Evolutionary conservation across 2,329 filamentous ascomycete genomes (phyloP).

Genomic region (Xylariomycetidae sp.): DNA sequence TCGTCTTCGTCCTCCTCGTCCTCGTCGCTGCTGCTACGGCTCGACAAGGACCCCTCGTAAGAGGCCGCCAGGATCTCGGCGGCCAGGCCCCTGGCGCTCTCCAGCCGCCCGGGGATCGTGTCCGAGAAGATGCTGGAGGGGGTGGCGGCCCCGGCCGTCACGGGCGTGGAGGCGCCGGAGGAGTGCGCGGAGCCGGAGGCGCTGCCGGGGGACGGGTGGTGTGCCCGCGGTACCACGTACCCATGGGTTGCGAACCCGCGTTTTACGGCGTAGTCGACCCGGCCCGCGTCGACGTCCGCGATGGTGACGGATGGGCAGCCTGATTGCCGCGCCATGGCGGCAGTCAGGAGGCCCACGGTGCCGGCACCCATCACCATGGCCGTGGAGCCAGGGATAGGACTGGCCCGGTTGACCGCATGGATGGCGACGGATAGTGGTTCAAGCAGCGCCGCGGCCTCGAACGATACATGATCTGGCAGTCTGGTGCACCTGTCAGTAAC

Average conservation of each 20-base stretch:
- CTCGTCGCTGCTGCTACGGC: neutral
- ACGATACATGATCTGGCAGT: conserved; percentile 53
- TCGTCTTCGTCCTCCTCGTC: conserved; percentile 25
- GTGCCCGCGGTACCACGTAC: conserved; percentile 42
- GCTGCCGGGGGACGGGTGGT: conserved; percentile 37
- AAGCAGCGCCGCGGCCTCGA: conserved; percentile 53
- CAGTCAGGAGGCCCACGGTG: conserved; percentile 56
- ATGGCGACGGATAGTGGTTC: conserved; percentile 58
- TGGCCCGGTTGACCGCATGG: conserved; percentile 53
- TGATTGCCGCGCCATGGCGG: conserved; percentile 55
- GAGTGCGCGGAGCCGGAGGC: conserved; percentile 37
- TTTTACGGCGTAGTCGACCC: conserved; percentile 53
- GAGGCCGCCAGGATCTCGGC: conserved; percentile 40
- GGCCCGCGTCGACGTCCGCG: conserved; percentile 53
- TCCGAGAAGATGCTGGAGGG: conserved; percentile 40
- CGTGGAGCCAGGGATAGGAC: conserved; percentile 44
- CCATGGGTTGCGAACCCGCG: conserved; percentile 56
- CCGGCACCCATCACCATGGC: conserved; percentile 61
- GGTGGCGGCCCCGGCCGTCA: conserved; percentile 34
- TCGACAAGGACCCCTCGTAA: neutral
- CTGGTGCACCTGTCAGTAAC: conserved; percentile 27
- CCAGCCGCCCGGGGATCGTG: conserved; percentile 41
- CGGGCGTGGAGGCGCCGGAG: conserved; percentile 40
- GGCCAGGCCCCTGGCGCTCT: conserved; percentile 44
- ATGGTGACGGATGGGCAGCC: conserved; percentile 55